Conservation (phyloP, 2,329 filamentous ascomycete species). For the Trichoderma asperellum region DNA sequence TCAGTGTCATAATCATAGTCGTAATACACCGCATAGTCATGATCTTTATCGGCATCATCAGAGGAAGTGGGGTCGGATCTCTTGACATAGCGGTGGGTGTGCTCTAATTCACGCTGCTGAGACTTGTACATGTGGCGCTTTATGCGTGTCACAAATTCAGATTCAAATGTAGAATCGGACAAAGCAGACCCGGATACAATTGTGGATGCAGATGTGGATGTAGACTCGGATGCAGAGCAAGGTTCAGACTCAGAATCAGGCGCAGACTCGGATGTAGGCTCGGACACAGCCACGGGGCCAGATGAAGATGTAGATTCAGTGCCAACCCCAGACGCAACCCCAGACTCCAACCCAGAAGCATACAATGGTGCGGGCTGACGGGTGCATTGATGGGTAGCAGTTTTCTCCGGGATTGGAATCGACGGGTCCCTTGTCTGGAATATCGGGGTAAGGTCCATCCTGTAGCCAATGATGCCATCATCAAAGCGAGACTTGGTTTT, state of each 20-base stretch:
- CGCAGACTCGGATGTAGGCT: background rate
- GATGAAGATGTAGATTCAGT: background rate
- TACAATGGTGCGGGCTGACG: background rate
- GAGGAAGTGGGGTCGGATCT: background rate
- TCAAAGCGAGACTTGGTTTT: background rate
- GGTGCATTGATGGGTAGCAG: background rate
- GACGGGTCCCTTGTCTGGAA: background rate
- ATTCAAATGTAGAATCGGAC: background rate
- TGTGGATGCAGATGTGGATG: background rate
- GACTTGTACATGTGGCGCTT: background rate
- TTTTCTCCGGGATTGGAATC: background rate
- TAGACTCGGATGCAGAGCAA: background rate
- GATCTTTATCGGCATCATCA: background rate
- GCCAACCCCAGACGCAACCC: background rate
- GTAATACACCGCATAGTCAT: slow-evolving; percentile 11
- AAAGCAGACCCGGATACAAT: background rate
- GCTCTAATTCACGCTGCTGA: background rate
- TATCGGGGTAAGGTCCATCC: background rate
- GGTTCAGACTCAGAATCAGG: background rate
- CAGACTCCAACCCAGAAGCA: background rate
- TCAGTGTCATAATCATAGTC: background rate
- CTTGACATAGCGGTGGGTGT: background rate
- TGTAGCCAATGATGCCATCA: background rate
- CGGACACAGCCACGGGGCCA: background rate
- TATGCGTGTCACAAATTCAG: background rate